phyloP scores from a whole-genome alignment of 2,329 filamentous ascomycete genomes.

The Aureobasidium sp. region DNA sequence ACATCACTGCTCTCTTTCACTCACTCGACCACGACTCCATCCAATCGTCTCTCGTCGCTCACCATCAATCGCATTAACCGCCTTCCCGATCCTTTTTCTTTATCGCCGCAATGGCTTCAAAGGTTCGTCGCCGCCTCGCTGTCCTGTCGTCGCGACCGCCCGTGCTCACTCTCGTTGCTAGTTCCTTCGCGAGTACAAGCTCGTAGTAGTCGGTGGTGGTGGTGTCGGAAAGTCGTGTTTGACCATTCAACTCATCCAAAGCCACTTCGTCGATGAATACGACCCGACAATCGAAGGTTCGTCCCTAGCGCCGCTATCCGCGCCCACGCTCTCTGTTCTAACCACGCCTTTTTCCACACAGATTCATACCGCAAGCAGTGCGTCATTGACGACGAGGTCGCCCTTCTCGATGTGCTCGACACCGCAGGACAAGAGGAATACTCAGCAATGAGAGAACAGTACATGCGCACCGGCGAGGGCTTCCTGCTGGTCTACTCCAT shows the following conservation, averaged over 20 bases:
- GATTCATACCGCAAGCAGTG: slow-evolving; percentile 99
- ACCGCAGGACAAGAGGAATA: slow-evolving; percentile 99
- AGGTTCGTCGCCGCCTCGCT: slow-evolving; percentile 6
- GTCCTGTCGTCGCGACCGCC: background rate
- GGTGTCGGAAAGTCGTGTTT: slow-evolving; percentile 98
- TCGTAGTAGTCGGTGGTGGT: slow-evolving; percentile 92
- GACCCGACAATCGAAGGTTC: slow-evolving; percentile 98
- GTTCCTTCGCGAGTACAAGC: slow-evolving; percentile 47
- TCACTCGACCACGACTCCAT: background rate
- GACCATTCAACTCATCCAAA: slow-evolving; percentile 76
- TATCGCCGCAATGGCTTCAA: slow-evolving; percentile 14
- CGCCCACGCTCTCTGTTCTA: background rate
- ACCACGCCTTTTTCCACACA: slow-evolving; percentile 31
- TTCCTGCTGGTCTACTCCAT: slow-evolving; percentile 98
- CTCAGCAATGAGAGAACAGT: slow-evolving; percentile 98
- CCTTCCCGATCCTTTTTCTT: background rate
- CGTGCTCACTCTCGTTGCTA: slow-evolving; percentile 18
- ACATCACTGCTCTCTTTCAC: background rate
- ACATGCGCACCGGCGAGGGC: slow-evolving; percentile 98
- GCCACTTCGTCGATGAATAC: slow-evolving; percentile 98
- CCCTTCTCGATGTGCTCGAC: slow-evolving; percentile 93
- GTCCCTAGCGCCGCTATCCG: slow-evolving; percentile 18
- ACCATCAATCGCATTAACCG: background rate
- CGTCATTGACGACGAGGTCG: slow-evolving; percentile 96
- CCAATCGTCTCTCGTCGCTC: background rate